Evolutionary conservation across 139 green algal species (phyloP).

Genomic region (Auxenochlorella protothecoides): DNA sequence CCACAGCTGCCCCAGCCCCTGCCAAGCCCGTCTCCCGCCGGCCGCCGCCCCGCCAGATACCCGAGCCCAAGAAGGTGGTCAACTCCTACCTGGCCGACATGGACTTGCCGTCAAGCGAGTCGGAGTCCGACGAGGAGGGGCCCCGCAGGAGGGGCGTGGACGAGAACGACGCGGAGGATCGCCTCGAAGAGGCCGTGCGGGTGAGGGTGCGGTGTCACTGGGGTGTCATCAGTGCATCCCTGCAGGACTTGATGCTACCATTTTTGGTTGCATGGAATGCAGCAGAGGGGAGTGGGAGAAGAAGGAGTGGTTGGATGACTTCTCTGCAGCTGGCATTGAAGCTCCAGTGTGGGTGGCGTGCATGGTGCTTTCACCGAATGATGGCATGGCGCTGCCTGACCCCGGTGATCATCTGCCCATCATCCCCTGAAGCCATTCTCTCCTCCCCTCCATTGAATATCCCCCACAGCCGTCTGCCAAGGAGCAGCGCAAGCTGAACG

Average conservation of each 20-base stretch:
- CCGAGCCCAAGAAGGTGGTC: slow-evolving; percentile 6
- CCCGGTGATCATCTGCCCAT: background rate
- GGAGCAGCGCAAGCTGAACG: slow-evolving; percentile 68
- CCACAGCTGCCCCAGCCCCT: background rate
- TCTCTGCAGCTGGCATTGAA: too few species aligned
- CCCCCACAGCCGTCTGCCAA: slow-evolving; percentile 30
- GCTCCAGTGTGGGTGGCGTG: too few species aligned
- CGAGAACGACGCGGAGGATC: slow-evolving; percentile 38
- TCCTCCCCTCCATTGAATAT: background rate
- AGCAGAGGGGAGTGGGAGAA: too few species aligned
- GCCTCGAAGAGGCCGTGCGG: background rate
- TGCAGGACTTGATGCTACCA: too few species aligned
- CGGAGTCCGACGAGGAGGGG: slow-evolving; percentile 52
- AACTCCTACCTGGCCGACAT: slow-evolving; percentile 78
- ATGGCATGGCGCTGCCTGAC: background rate
- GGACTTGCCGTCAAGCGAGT: slow-evolving; percentile 78
- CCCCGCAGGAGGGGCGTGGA: slow-evolving; percentile 23
- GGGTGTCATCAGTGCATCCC: too few species aligned
- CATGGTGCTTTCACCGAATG: background rate
- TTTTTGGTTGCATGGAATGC: too few species aligned
- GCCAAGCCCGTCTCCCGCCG: too few species aligned
- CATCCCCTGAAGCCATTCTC: background rate
- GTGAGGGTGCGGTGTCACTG: too few species aligned
- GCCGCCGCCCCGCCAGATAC: slow-evolving; percentile 18
- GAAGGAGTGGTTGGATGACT: too few species aligned